A percentile compares a stretch with the other conserved stretches of the same genome.
These are phyloP conservation scores for Cytospora schulzeri DNA, from an alignment of 2,329 filamentous ascomycete species.

Conservation along the genomic window DNA sequence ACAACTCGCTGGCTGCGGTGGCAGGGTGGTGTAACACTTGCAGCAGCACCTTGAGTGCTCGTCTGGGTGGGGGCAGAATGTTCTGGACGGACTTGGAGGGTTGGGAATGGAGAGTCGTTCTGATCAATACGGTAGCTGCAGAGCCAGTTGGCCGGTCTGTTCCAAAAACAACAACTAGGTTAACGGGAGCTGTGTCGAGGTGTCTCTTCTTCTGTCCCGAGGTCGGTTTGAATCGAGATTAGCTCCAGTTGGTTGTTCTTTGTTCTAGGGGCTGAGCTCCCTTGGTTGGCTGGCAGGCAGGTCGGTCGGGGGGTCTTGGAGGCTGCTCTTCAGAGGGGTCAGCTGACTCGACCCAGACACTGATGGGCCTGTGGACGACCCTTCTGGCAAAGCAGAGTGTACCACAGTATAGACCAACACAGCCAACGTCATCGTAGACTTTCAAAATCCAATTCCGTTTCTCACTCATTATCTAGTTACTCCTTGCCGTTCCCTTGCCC, in stretches of 20 bases:
- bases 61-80: background rate
- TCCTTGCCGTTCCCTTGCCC: background rate
- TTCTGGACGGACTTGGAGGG: background rate
- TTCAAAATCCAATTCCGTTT: background rate
- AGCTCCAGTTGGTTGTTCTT: background rate
- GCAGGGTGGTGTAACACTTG: background rate
- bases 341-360: conserved; percentile 8
- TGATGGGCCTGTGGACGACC: background rate
- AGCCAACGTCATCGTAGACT: background rate
- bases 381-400: background rate
- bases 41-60: background rate
- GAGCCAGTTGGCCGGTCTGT: background rate
- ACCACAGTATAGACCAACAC: background rate
- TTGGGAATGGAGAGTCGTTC: background rate
- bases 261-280: background rate
- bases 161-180: background rate
- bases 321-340: background rate
- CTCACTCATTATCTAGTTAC: conserved; percentile 8
- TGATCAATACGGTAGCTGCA: background rate
- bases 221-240: background rate
- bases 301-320: background rate
- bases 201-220: background rate
- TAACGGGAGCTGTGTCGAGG: background rate
- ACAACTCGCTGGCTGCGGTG: background rate
- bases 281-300: background rate